Evolutionary conservation across 805 yeast genomes (phyloP).

Genomic region (Teunomyces cretensis): DNA sequence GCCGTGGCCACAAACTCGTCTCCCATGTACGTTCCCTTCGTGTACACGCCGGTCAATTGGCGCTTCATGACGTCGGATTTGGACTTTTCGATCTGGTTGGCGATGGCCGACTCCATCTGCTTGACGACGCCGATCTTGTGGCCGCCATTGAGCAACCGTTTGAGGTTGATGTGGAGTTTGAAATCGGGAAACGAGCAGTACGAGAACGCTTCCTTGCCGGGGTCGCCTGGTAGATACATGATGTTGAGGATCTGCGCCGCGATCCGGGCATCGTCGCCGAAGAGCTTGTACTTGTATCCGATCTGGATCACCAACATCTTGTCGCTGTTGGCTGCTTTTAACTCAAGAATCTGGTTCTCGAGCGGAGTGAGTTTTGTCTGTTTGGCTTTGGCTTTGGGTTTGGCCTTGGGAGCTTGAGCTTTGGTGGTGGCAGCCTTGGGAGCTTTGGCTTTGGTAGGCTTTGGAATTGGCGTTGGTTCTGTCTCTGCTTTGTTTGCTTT

Average conservation of each 20-base stretch:
- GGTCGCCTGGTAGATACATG: constrained; percentile 57
- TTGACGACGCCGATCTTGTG: constrained; percentile 83
- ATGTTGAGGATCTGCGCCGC: constrained; percentile 69
- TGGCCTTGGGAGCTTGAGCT: too few relatives aligned
- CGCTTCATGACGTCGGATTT: constrained; percentile 59
- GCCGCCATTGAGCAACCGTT: constrained; percentile 69
- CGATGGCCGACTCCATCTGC: constrained; percentile 78
- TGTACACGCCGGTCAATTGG: constrained; percentile 66
- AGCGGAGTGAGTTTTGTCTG: constrained; percentile 54
- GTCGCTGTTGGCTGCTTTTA: constrained; percentile 62
- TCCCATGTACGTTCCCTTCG: constrained; percentile 81
- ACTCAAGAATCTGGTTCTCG: constrained; percentile 70
- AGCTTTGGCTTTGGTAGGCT: too few relatives aligned
- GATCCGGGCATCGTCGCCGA: constrained; percentile 76
- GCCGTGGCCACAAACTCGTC: constrained; percentile 33
- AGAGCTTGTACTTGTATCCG: constrained; percentile 88
- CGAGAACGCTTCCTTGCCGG: constrained; percentile 56
- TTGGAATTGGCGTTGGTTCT: too few relatives aligned
- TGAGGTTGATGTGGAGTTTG: constrained; percentile 72
- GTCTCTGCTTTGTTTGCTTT: too few relatives aligned
- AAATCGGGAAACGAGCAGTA: constrained; percentile 84
- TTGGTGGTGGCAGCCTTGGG: too few relatives aligned
- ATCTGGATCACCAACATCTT: constrained; percentile 80
- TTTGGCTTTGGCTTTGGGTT: not conserved
- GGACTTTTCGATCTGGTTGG: constrained; percentile 57